phyloP scores from a whole-genome alignment of 176 grass and related monocot species.

The Dendrocalamus sinicus region DNA sequence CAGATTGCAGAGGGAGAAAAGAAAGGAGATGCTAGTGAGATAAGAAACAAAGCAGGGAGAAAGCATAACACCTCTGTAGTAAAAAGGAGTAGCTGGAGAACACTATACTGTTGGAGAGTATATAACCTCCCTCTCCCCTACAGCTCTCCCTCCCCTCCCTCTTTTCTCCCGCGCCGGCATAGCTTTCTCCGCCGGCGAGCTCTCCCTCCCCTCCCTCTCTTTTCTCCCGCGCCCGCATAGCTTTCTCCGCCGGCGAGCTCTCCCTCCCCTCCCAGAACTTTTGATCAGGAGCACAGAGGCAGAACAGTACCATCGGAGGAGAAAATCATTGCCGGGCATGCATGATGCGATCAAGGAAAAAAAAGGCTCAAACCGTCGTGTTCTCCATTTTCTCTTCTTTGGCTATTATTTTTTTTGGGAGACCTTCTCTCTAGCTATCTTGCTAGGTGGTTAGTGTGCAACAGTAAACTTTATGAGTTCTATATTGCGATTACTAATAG shows the following conservation, averaged over 20 bases:
- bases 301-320: background rate
- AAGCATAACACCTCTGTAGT: background rate
- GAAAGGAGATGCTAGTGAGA: background rate
- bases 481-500: background rate
- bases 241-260: too few relatives aligned
- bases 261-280: background rate
- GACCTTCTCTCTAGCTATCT: background rate
- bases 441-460: background rate
- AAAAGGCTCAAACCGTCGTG: background rate
- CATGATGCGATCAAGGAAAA: background rate
- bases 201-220: too few relatives aligned
- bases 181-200: too few relatives aligned
- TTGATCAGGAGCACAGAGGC: background rate
- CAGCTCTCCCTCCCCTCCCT: too few relatives aligned
- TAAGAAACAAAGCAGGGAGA: background rate
- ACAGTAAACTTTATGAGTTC: background rate
- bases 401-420: background rate
- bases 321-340: slow-evolving; percentile 9
- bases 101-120: too few relatives aligned
- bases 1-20: background rate
- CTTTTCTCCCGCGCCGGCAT: too few relatives aligned
- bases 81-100: background rate
- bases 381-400: background rate
- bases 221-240: too few relatives aligned
- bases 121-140: too few relatives aligned